These are phyloP conservation scores for Myxozyma neglecta DNA, from an alignment of 805 yeast species.

Conservation along the genomic window DNA sequence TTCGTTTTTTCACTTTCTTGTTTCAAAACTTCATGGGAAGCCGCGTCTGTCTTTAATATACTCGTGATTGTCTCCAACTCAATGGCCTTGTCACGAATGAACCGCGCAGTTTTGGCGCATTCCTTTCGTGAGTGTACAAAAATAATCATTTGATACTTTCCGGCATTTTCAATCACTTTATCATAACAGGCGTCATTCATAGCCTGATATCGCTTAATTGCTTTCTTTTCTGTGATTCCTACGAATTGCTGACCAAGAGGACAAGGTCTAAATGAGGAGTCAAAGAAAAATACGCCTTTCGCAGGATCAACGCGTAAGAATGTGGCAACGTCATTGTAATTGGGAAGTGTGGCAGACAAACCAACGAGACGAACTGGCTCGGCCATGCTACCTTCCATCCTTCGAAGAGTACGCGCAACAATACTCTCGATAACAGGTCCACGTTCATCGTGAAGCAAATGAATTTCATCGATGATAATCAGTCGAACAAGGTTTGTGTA, in stretches of 20 bases:
- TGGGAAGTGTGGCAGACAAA: slow-evolving; percentile 56
- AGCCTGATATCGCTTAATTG: slow-evolving; percentile 68
- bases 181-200: slow-evolving; percentile 63
- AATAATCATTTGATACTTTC: slow-evolving; percentile 42
- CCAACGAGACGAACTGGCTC: slow-evolving; percentile 49
- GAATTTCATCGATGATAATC: slow-evolving; percentile 52
- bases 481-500: slow-evolving; percentile 54
- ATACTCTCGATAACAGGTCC: slow-evolving; percentile 54
- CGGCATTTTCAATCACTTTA: slow-evolving; percentile 42
- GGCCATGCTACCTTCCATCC: slow-evolving; percentile 75
- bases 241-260: slow-evolving; percentile 45
- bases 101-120: slow-evolving; percentile 49
- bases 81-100: slow-evolving; percentile 25
- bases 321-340: slow-evolving; percentile 52
- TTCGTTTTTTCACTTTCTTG: slow-evolving; percentile 22
- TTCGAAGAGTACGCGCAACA: slow-evolving; percentile 52
- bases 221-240: slow-evolving; percentile 45
- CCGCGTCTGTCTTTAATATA: slow-evolving; percentile 50
- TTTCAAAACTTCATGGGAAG: slow-evolving; percentile 39
- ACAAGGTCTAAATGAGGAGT: slow-evolving; percentile 53
- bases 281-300: slow-evolving; percentile 72
- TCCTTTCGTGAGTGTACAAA: slow-evolving; percentile 50
- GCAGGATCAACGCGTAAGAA: slow-evolving; percentile 64
- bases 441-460: slow-evolving; percentile 47
- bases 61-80: slow-evolving; percentile 54